Evolutionary conservation across 352 stramenopile genomes (phyloP), one percentile per base, ranked within the genome.

Genomic region (Phytophthora boehmeriae): DNA sequence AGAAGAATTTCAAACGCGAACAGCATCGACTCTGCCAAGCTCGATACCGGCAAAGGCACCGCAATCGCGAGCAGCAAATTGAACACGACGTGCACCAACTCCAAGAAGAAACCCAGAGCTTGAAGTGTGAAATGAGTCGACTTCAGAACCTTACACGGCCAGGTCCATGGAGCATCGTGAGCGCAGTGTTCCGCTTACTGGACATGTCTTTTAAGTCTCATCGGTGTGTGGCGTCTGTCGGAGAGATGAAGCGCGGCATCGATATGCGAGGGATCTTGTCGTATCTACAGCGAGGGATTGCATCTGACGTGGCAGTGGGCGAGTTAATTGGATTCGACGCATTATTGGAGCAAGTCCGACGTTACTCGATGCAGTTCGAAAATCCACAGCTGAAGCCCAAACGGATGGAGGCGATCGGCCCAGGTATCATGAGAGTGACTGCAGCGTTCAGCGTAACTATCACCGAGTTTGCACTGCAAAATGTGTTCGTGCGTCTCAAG

Each of bases 321-420:
- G 16, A 44, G 2, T 17, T 23, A 3, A 22, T n/a, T 8, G 38
- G 38, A 11, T 22, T 11, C 6, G 38, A n/a, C 5, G 38, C 38
- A 6, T 16, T 44, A 22, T 11, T 20, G 38, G 38, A 44, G n/a
- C 38, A 44, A 8, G 2, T 44, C 1, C 10, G 44, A 25, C 22
- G 25, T 4, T 62, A 54, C 4, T 47, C 43, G 16, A 16, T 54
- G 54, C 39, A 38, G 13, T 54, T 62, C n/a, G 54, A n/a, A 17
- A 48, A 4, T n/a, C 34, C 34, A 16, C 19, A 20, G 0, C 14
- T 62, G 8, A n/a, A 49, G 10, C 14, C 54, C 3, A 35, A 54
- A 19, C 32, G 54, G 8, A 54, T 62, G 2, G 54, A 48, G 54
- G n/a, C 30, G 2, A 11, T 54, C 20, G 23, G n/a, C 13, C 32